Percentiles rank a stretch among this genome's conserved stretches.
These are phyloP conservation scores for Chernovozyma aurita DNA, from an alignment of 1,139 yeast genomes.

Conservation along the genomic window DNA sequence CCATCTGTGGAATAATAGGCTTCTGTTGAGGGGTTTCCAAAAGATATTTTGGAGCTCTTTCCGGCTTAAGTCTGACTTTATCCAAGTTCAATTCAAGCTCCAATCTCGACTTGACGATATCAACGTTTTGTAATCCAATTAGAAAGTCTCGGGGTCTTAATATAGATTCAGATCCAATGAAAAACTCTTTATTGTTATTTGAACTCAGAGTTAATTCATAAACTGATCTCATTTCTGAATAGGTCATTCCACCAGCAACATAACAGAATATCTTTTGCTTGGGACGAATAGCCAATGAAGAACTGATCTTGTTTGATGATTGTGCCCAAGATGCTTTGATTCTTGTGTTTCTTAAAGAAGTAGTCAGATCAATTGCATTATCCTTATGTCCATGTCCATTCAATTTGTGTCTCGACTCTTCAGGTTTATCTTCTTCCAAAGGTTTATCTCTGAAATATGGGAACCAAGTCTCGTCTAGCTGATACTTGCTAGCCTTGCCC, in stretches of 20 bases:
- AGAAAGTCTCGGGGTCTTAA: conserved; percentile 58
- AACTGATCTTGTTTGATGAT: conserved; percentile 31
- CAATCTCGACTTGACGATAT: conserved; percentile 25
- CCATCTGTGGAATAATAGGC: neutral
- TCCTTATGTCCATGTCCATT: conserved; percentile 12
- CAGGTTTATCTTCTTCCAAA: conserved; percentile 44
- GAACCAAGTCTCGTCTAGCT: conserved; percentile 53
- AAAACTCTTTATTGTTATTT: conserved; percentile 59
- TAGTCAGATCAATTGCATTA: conserved; percentile 7
- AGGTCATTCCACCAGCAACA: conserved; percentile 87
- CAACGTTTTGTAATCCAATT: conserved; percentile 42
- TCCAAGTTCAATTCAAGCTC: conserved; percentile 33
- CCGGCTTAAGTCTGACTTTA: conserved; percentile 19
- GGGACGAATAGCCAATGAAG: conserved; percentile 28
- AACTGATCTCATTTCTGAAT: conserved; percentile 73
- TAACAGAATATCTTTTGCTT: conserved; percentile 74
- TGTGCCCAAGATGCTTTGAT: conserved; percentile 84
- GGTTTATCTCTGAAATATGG: conserved; percentile 82
- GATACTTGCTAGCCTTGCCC: conserved; percentile 43
- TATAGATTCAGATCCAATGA: conserved; percentile 79
- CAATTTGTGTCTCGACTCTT: conserved; percentile 12
- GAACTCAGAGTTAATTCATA: conserved; percentile 54
- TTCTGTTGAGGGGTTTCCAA: conserved; percentile 22
- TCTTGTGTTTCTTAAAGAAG: conserved; percentile 63
- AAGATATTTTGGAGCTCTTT: conserved; percentile 33